Conservation (phyloP, 2,329 filamentous ascomycete species). For the Rutstroemia sp. region DNA sequence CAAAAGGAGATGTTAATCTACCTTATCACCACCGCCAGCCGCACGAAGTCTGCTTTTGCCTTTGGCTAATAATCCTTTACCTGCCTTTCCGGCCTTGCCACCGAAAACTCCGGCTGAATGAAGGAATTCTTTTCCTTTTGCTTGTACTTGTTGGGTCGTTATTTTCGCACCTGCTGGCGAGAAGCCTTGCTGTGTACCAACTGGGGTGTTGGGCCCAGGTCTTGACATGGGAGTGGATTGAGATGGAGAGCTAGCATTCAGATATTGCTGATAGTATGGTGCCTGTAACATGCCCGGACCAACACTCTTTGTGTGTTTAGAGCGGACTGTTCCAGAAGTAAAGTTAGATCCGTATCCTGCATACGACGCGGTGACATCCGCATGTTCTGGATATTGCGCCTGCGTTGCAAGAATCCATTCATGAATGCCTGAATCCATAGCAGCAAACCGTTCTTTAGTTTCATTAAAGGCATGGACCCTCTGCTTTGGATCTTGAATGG, state of each 20-base stretch:
- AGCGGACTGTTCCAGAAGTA: conserved; percentile 14
- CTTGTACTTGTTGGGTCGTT: conserved; percentile 34
- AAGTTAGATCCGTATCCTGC: conserved; percentile 13
- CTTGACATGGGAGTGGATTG: conserved; percentile 16
- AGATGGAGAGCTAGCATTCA: conserved; percentile 39
- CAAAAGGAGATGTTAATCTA: conserved; percentile 56
- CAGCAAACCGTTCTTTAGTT: conserved; percentile 62
- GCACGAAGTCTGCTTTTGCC: conserved; percentile 71
- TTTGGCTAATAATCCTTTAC: conserved; percentile 86
- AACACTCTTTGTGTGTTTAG: conserved; percentile 19
- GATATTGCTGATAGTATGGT: conserved; percentile 50
- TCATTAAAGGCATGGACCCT: conserved; percentile 69
- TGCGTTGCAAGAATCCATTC: conserved; percentile 46
- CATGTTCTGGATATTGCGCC: conserved; percentile 41
- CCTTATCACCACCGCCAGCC: conserved; percentile 68
- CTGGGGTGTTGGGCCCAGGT: conserved; percentile 15
- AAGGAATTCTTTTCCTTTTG: conserved; percentile 82
- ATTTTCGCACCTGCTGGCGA: conserved; percentile 21
- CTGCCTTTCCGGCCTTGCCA: conserved; percentile 67
- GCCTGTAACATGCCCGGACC: conserved; percentile 30
- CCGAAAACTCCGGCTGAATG: conserved; percentile 69
- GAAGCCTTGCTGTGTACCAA: conserved; percentile 23
- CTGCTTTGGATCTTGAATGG: conserved; percentile 55
- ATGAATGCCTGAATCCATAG: conserved; percentile 66
- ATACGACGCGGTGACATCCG: conserved; percentile 27